A percentile compares a stretch with the other conserved stretches of the same genome.
Conservation (phyloP, 257 asterid genomes). For the Cruciata laevipes region DNA sequence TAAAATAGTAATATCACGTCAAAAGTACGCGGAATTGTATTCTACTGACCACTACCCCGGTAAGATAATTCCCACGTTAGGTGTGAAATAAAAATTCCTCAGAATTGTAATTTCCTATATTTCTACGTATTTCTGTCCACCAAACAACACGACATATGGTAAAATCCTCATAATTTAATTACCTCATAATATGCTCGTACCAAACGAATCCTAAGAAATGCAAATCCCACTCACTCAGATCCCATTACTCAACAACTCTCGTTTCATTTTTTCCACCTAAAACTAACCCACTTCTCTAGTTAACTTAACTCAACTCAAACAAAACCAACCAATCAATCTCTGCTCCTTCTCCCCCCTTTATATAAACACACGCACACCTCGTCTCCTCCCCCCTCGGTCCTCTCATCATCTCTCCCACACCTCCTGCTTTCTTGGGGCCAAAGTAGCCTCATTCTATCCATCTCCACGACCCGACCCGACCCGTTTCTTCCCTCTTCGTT, state of each 20-base stretch:
- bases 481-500: conserved; percentile 16
- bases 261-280: conserved; percentile 6
- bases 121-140: no score
- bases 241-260: conserved; percentile 3
- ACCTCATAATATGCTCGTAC: no score
- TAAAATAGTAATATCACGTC: no score
- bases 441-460: conserved; percentile 7
- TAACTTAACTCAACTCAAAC: conserved; percentile 8
- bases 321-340: conserved; percentile 2
- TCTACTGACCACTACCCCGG: no score
- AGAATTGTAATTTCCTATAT: no score
- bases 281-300: conserved; percentile 24
- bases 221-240: not conserved
- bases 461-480: not conserved
- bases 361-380: conserved; percentile 27
- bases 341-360: not conserved
- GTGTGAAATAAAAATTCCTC: no score
- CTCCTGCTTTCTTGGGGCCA: conserved; percentile 23
- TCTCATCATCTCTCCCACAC: not conserved
- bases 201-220: no score
- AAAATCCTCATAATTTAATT: no score
- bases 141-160: no score
- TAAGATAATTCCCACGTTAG: no score
- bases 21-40: no score
- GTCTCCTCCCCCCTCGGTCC: conserved; percentile 14